phyloP scores from a whole-genome alignment of 192 early-diverging fungal species.

The Coemansia aciculifera region DNA sequence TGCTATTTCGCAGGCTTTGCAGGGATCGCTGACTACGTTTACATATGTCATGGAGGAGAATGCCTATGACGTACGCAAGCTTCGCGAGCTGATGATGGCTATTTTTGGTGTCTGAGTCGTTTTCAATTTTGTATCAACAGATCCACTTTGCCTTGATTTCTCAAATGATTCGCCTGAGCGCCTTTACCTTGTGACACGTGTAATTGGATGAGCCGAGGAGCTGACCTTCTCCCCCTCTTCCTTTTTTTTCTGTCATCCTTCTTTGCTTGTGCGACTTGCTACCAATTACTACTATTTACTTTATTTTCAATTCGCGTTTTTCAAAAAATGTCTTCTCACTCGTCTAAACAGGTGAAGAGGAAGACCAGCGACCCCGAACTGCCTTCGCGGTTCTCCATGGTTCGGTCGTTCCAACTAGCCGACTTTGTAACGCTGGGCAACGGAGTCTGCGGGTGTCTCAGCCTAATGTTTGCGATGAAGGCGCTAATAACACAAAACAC shows the following conservation, averaged over 20 bases:
- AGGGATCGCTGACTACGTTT: constrained; percentile 76
- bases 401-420: constrained; percentile 71
- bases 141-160: not conserved
- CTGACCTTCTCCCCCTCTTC: not conserved
- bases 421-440: constrained; percentile 88
- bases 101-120: constrained; percentile 29
- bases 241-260: not conserved
- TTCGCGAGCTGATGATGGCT: constrained; percentile 55
- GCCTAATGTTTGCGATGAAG: constrained; percentile 73
- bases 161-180: not conserved
- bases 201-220: not conserved
- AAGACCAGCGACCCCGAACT: constrained; percentile 46
- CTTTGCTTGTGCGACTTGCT: not conserved
- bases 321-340: not conserved
- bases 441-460: constrained; percentile 73
- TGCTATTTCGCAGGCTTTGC: constrained; percentile 72
- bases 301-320: not conserved
- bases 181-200: not conserved
- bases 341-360: constrained; percentile 25
- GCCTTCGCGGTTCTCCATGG: constrained; percentile 56
- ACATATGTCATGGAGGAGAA: constrained; percentile 84
- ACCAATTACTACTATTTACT: not conserved
- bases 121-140: not conserved
- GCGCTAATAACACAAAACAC: constrained; percentile 66
- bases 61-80: constrained; percentile 52